These are phyloP conservation scores for Moniliella sp. DNA, from an alignment of 1,284 basidiomycete species.

Conservation along the genomic window DNA sequence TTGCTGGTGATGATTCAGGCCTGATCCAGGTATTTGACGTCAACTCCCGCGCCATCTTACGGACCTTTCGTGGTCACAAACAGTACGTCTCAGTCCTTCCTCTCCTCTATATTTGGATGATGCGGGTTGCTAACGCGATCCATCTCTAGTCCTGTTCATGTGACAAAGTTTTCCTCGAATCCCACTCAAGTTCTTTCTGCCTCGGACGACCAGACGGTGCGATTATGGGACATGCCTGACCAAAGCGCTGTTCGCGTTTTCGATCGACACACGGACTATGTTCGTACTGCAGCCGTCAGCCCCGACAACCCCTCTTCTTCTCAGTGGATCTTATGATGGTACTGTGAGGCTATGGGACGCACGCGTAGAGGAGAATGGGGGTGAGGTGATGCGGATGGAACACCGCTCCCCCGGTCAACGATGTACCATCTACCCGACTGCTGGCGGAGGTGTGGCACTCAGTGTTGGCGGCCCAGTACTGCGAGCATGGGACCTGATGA, in stretches of 20 bases:
- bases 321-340: constrained; percentile 85
- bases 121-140: too few species aligned
- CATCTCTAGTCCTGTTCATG: constrained; percentile 74
- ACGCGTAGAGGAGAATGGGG: constrained; percentile 36
- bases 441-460: constrained; percentile 52
- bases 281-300: constrained; percentile 70
- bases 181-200: constrained; percentile 72
- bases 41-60: constrained; percentile 72
- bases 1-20: constrained; percentile 83
- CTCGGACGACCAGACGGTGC: constrained; percentile 82
- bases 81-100: too few species aligned
- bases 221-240: constrained; percentile 84
- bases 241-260: constrained; percentile 61
- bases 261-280: constrained; percentile 71
- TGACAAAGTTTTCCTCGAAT: constrained; percentile 67
- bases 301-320: constrained; percentile 58
- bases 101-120: too few species aligned
- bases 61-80: constrained; percentile 73
- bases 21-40: constrained; percentile 88
- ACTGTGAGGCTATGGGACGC: constrained; percentile 74
- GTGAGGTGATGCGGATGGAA: constrained; percentile 25
- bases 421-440: constrained; percentile 69
- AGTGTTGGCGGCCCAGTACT: constrained; percentile 78
- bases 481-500: constrained; percentile 82
- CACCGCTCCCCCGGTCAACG: constrained; percentile 59